Base-by-base conservation (phyloP, 2,329 filamentous ascomycete species). In the Exophiala sp. region DNA sequence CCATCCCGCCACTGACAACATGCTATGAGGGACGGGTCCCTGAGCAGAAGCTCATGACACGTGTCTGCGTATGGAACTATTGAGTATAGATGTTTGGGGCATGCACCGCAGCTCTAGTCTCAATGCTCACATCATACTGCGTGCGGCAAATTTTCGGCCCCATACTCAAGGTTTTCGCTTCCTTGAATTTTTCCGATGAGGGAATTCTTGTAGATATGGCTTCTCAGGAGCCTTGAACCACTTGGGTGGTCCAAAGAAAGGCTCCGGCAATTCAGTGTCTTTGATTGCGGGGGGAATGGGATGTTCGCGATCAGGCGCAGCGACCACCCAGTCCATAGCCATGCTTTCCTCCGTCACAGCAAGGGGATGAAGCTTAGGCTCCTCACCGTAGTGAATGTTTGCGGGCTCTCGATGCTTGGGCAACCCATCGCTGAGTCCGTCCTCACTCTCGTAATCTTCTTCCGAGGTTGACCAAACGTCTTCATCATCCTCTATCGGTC, bases 171-270 rank as follows among this genome's bases (percentile, higher is more conserved):
- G 16, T 18, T 18, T 18, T 18, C 16, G 16, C 16, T 18, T 18
- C 16, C 16, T 18, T 18, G 16, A 18, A 18, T 18, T 18, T 18
- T 18, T 18, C 16, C 16, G 16, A 18, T 18, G 16, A 18, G 16
- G 16, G 51, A 62, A 21, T 52, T 55, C 43, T 41, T 34, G n/a
- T 9, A 50, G 18, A 5, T 44, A 50, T 50, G 48, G 48, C 40
- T 36, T 34, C n/a, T 21, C 18, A 35, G 29, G 39, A n/a, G 40
- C 20, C 14, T n/a, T 24, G 33, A 50, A 50, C 48, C 39, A 43
- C n/a, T 21, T 9, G 10, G 48, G 48, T 2, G 46, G 16, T 2
- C 16, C 46, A 34, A 2, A 29, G 10, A 39, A 8, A 14, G 34
- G 29, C 9, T 34, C 29, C 9, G 32, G 9, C 34, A 39, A 21